Base-by-base conservation (phyloP, 805 yeast species). In the Kazachstania taianensis region DNA sequence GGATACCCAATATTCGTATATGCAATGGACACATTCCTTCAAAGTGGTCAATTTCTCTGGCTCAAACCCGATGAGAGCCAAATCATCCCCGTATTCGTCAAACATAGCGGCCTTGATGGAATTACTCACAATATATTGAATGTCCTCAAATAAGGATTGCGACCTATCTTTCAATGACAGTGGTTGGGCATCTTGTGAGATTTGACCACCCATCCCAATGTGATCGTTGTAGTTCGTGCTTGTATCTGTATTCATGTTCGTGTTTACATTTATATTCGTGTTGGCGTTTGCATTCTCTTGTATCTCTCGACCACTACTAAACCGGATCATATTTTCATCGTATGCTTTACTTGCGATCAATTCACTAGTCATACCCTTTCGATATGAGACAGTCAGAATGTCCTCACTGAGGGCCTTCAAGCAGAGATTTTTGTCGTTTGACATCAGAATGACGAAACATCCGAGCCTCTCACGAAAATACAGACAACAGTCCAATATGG, bases 371-470 rank as follows among this genome's bases (percentile, higher is more conserved):
- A 72, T 68, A 0, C 59, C 65, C 32, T 55, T 53, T 16, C 66
- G 52, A 40, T 50, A 65, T 0, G 69, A 61, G 2, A 85, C 77
- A 0, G 94, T 84, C 30, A 75, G 56, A 0, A 81, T 52, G 2
- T 66, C 76, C 48, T 83, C 77, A 2, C 78, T 57, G 30, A 85
- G 57, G 0, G 95, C 94, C 54, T 81, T 81, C 42, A 73, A 55
- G 54, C 96, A 84, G 7, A 87, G 63, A 52, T 86, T 87, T 46
- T 76, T 80, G 54, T 87, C 96, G 52, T 87, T 82, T 0, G 95
- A 79, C 40, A 86, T 49, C 18, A 83, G 54, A 2, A 86, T 68
- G 6, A 79, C 80, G 40, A 73, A 49, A 5, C 65, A 53, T 4
- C 55, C 36, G 22, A 53, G 46, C 10, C 58, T 55, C 9, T 61